Conservation (phyloP, 2,329 filamentous ascomycete genomes). For the Stagonosporopsis chrysanthemi region DNA sequence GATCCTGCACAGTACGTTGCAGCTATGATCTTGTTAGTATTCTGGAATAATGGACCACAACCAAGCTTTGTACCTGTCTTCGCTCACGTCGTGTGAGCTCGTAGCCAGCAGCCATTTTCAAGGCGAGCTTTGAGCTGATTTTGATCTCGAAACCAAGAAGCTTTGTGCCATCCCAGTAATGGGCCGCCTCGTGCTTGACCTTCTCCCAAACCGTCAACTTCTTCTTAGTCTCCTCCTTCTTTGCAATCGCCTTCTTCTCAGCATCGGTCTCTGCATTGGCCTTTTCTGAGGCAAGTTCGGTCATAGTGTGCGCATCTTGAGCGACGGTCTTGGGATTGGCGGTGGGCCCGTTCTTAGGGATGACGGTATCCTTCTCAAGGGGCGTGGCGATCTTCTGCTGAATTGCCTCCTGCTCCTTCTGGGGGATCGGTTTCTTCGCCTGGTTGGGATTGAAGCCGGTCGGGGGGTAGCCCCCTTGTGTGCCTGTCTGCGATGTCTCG, state of each 20-base stretch:
- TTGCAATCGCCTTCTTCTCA: conserved; percentile 65
- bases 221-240: conserved; percentile 73
- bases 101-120: conserved; percentile 98
- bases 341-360: conserved; percentile 51
- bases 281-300: conserved; percentile 70
- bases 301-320: conserved; percentile 60
- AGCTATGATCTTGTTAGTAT: conserved; percentile 58
- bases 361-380: conserved; percentile 43
- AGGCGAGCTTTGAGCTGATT: conserved; percentile 87
- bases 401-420: conserved; percentile 55
- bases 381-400: conserved; percentile 32
- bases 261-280: conserved; percentile 55
- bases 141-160: conserved; percentile 88
- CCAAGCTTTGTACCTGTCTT: conserved; percentile 67
- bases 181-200: conserved; percentile 89
- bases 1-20: conserved; percentile 89
- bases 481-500: conserved; percentile 60
- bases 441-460: conserved; percentile 90
- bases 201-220: conserved; percentile 90
- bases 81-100: conserved; percentile 94
- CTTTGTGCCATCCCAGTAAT: conserved; percentile 99
- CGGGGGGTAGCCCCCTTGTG: conserved; percentile 70
- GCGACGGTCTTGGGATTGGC: conserved; percentile 57
- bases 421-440: conserved; percentile 82
- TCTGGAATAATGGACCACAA: neutral